phyloP scores from a whole-genome alignment of 2,329 filamentous ascomycete species.

The Tolypocladium ovalisporum region DNA sequence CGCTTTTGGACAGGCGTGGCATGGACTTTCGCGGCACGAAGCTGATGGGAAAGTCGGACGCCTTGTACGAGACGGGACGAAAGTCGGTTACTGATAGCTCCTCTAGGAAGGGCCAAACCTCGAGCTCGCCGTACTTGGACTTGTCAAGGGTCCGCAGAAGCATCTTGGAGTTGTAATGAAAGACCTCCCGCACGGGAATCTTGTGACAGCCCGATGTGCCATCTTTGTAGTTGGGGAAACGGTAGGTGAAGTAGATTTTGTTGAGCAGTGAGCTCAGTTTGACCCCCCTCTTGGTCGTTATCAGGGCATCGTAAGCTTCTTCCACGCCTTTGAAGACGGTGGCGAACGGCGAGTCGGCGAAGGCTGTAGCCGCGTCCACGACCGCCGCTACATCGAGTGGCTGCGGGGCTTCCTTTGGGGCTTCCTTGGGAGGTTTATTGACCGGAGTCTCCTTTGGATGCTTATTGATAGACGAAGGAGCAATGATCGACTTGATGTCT shows the following conservation, averaged over 20 bases:
- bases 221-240: constrained; percentile 16
- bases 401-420: background rate
- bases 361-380: background rate
- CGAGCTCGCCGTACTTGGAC: constrained; percentile 19
- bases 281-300: constrained; percentile 11
- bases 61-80: constrained; percentile 13
- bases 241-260: constrained; percentile 21
- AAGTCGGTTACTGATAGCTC: constrained; percentile 15
- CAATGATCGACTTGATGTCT: background rate
- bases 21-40: constrained; percentile 11
- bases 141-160: constrained; percentile 24
- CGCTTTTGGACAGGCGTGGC: constrained; percentile 1
- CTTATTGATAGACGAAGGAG: background rate
- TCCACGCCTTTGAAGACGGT: constrained; percentile 16
- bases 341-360: constrained; percentile 14
- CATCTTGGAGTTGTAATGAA: constrained; percentile 31
- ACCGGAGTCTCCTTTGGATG: background rate
- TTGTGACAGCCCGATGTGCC: constrained; percentile 23
- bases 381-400: background rate
- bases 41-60: constrained; percentile 17
- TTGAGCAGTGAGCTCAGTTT: constrained; percentile 11
- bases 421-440: too few species aligned
- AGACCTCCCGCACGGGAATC: constrained; percentile 28
- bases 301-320: constrained; percentile 5
- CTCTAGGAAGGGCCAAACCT: constrained; percentile 23